Percentiles rank a stretch among this genome's conserved stretches.
Conservation (phyloP, 1,139 yeast species). For the Lodderomyces metapsilosis region DNA sequence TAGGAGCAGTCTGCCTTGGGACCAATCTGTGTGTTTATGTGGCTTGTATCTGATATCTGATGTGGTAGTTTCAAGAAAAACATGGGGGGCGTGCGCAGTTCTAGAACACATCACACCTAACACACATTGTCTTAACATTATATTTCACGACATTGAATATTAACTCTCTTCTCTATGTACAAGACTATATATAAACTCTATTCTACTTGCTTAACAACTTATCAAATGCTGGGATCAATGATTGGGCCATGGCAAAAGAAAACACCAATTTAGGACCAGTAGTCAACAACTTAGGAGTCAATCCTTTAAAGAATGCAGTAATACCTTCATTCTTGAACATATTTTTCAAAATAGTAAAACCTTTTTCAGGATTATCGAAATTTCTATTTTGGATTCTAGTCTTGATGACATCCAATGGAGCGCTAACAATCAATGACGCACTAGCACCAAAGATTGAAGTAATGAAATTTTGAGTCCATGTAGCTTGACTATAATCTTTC, state of each 20-base stretch:
- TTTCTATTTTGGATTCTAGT: slow-evolving; percentile 96
- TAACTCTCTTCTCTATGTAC: slow-evolving; percentile 8
- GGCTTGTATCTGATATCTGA: neutral
- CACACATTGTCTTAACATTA: neutral
- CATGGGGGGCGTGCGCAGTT: slow-evolving; percentile 1
- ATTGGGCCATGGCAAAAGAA: slow-evolving; percentile 94
- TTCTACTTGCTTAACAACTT: slow-evolving; percentile 39
- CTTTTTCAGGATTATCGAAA: slow-evolving; percentile 94
- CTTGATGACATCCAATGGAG: slow-evolving; percentile 97
- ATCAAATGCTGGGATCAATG: slow-evolving; percentile 94
- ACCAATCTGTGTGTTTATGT: neutral
- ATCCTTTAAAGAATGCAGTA: slow-evolving; percentile 92
- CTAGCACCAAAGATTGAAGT: slow-evolving; percentile 98
- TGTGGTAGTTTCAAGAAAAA: neutral
- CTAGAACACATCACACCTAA: neutral
- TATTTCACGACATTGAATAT: neutral
- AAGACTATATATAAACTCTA: slow-evolving; percentile 17
- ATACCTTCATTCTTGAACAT: slow-evolving; percentile 90
- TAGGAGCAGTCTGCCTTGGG: no score
- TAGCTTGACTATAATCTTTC: slow-evolving; percentile 82
- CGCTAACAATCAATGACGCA: slow-evolving; percentile 93
- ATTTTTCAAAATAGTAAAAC: slow-evolving; percentile 87
- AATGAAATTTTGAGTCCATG: slow-evolving; percentile 93
- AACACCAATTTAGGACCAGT: slow-evolving; percentile 98
- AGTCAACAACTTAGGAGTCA: slow-evolving; percentile 92